Base-by-base conservation (phyloP, 164 flowering plant genomes). In the Annona squamosa region DNA sequence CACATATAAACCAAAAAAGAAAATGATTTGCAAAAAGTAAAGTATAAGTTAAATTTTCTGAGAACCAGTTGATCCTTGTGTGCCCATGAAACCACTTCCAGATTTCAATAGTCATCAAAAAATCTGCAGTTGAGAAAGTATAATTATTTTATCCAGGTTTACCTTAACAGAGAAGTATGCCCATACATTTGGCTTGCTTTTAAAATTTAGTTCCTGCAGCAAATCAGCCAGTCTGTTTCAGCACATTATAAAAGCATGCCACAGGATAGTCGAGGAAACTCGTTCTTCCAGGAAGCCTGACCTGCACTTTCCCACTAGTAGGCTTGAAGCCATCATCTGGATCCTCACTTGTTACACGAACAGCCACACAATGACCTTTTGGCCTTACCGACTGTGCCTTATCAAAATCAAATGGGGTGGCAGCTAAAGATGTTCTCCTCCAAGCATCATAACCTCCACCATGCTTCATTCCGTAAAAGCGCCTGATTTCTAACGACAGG, bases 271-370 rank as follows among this genome's bases (percentile, higher is more conserved):
- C 43, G 18, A 56, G 16, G 43, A 37, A 41, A 6, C 10, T 45
- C 26, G 57, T n/a, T 4, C 3, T 61, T 10, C 63, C 61, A 48
- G 45, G 52, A 66, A 52, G 56, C 43, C 62, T 74, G 41, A 74
- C 99, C 97, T 90, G 98, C 62, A 96, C 97, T 96, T 91, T 92
- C 69, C 99, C 99, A 76, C 98, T 82, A 7, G 99, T 96, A 75
- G 99, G 99, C 85, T 96, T 96, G 73, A 96, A 96, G 71, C 99
- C 99, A 83, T 96, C 99, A 87, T 96, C 99, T 18, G 99, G 99
- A 75, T 96, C 99, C 84, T 96, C 99, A 86, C 99, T 96, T 69
- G 99, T 96, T 65, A 96, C 98, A 74, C 98, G 97, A 46, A 93
- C 99, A 79, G 99, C 99, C 42, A 96, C 91, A 84, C 98, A 93